phyloP scores from a whole-genome alignment of 768 basidiomycete genomes.

The Paxillus ammoniavirescens region DNA sequence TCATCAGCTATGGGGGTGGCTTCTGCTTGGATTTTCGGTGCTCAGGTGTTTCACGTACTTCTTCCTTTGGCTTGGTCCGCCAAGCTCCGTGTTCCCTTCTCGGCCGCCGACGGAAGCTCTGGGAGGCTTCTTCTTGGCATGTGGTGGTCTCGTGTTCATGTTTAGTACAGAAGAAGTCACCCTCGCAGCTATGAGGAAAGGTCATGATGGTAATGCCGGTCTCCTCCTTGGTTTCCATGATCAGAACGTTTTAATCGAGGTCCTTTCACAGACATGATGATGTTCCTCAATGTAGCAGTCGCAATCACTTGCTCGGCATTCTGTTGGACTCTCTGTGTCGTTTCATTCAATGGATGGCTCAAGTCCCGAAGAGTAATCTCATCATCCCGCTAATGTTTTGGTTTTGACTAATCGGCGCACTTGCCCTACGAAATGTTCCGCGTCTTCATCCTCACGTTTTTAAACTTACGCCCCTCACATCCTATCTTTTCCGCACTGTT shows the following conservation, averaged over 20 bases:
- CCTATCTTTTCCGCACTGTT: no score
- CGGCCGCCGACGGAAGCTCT: conserved; percentile 93
- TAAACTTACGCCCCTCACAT: no score
- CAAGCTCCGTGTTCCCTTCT: conserved; percentile 80
- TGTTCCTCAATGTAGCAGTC: conserved; percentile 84
- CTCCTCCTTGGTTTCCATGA: background rate
- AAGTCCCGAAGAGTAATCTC: conserved; percentile 41
- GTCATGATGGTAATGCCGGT: conserved; percentile 65
- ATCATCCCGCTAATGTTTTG: conserved; percentile 1
- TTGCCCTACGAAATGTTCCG: no score
- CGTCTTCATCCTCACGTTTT: no score
- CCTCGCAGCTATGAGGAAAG: conserved; percentile 86
- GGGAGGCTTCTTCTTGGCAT: conserved; percentile 82
- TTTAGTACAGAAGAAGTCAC: conserved; percentile 88
- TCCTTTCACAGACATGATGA: conserved; percentile 66
- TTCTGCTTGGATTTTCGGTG: conserved; percentile 75
- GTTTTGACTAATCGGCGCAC: no score
- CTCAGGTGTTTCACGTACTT: conserved; percentile 89
- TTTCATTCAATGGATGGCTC: conserved; percentile 82
- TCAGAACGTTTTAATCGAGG: conserved; percentile 5
- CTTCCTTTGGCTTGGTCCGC: conserved; percentile 88
- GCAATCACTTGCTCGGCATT: conserved; percentile 85
- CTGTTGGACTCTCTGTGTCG: conserved; percentile 75
- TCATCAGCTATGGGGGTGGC: conserved; percentile 87
- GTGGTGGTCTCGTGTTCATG: conserved; percentile 88